These are phyloP conservation scores for Pythium aquatile DNA, from an alignment of 352 stramenopile species.

Conservation along the genomic window DNA sequence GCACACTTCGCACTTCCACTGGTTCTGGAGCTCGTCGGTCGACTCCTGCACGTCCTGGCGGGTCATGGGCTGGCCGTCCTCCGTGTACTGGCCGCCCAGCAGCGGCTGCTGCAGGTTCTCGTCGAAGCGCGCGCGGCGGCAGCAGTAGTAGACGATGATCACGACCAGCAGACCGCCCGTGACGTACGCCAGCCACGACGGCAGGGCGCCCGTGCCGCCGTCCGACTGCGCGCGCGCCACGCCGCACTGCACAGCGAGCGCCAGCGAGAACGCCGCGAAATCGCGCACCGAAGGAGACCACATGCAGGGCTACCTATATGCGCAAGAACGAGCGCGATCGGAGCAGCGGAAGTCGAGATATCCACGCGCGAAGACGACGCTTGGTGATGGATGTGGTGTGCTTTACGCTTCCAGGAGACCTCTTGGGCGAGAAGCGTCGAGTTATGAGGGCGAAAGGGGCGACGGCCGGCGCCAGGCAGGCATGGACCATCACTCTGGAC, in stretches of 20 bases:
- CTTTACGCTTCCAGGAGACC: neutral
- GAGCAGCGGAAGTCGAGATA: conserved; percentile 1
- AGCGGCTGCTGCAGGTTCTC: conserved; percentile 85
- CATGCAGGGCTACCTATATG: conserved; percentile 9
- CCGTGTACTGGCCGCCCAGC: conserved; percentile 83
- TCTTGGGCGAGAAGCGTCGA: conserved; percentile 7
- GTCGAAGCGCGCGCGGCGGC: conserved; percentile 79
- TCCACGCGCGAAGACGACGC: conserved; percentile 5
- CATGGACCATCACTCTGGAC: conserved; percentile 22
- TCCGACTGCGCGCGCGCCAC: conserved; percentile 13
- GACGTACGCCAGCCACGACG: conserved; percentile 82
- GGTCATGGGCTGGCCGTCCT: conserved; percentile 85
- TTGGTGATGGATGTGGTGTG: neutral
- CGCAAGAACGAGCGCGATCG: neutral
- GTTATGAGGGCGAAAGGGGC: conserved; percentile 21
- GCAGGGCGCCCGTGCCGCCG: conserved; percentile 44
- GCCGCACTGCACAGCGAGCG: conserved; percentile 39
- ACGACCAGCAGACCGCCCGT: conserved; percentile 79
- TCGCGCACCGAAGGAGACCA: conserved; percentile 26
- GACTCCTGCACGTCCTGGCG: conserved; percentile 85
- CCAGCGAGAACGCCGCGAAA: conserved; percentile 23
- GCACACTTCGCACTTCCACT: conserved; percentile 88
- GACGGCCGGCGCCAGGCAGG: neutral
- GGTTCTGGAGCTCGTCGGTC: conserved; percentile 71
- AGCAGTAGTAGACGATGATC: conserved; percentile 90